A percentile compares a stretch with the other conserved stretches of the same genome.
Conservation (phyloP, 441 rosid genomes). For the Populus hybrid region DNA sequence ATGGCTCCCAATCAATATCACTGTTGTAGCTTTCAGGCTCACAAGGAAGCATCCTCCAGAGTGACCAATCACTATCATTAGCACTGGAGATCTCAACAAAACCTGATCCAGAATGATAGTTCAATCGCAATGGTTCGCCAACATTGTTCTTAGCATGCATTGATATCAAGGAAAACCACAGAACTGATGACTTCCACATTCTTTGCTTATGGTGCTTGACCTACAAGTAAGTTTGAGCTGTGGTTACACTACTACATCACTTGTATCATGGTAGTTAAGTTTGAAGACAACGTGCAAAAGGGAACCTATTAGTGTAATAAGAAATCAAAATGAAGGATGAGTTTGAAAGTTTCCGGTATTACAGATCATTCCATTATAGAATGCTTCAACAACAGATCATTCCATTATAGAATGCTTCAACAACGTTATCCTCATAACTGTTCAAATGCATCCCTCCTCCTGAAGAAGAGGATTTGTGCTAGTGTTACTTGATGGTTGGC, state of each 20-base stretch:
- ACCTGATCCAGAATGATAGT: conserved; percentile 62
- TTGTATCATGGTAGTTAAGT: conserved; percentile 4
- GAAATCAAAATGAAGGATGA: neutral
- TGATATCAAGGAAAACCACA: conserved; percentile 90
- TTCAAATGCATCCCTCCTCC: neutral
- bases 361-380: neutral
- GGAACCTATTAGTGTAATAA: neutral
- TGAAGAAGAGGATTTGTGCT: neutral
- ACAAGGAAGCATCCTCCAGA: conserved; percentile 59
- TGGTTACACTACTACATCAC: conserved; percentile 1
- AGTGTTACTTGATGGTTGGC: neutral
- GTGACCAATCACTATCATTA: conserved; percentile 52
- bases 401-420: neutral
- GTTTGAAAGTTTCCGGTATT: neutral
- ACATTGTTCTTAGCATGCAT: conserved; percentile 63
- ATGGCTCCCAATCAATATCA: conserved; percentile 65
- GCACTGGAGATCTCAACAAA: conserved; percentile 69
- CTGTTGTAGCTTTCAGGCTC: conserved; percentile 53
- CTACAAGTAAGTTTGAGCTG: conserved; percentile 38
- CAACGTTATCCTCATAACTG: neutral
- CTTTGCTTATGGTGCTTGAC: conserved; percentile 67
- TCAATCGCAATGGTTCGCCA: conserved; percentile 75
- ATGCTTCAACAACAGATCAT: neutral
- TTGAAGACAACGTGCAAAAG: conserved; percentile 7
- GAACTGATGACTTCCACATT: conserved; percentile 66